Evolutionary conservation across 2,329 filamentous ascomycete genomes (phyloP), one percentile per base, ranked within the genome.

Genomic region (Dendrostoma leiphaemia): DNA sequence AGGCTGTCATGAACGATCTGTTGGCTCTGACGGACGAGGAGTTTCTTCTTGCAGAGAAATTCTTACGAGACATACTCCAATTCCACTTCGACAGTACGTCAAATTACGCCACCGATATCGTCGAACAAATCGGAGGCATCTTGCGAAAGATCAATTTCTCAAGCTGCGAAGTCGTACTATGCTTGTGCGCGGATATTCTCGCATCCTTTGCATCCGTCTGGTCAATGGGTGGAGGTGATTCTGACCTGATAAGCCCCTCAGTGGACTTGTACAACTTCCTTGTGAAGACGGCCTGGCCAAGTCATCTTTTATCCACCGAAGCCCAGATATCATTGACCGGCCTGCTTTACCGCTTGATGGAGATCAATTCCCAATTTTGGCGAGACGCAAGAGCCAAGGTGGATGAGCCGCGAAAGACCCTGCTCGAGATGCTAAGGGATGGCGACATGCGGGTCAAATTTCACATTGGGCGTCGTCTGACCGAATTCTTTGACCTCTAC

Each of bases 251-350:
- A n/a, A 80, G 82, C 3, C 77, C 81, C 37, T 89, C 87, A 3
- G 81, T 84, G 19, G 87, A 95, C 57, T 73, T 97, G 19, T 97
- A 97, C 68, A 73, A 81, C 41, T 90, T 91, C 74, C 87, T 94
- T 60, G 80, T 91, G 44, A 82, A 83, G 51, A 78, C 78, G 17
- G 82, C 85, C 28, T 71, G 96, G 24, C 78, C 81, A 6, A 86
- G 82, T 41, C 85, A 85, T 41, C 79, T 88, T 34, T 79, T 91
- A 45, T 95, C 93, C 0, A 73, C 85, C 2, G 79, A 76, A 53
- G 82, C 88, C 1, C 86, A 92, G 59, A 82, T 85, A 49, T 76
- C 79, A 1, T 75, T 97, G 56, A 82, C 86, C 3, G 72, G 75
- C 21, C 74, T 99, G 13, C 75, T 97, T 0, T 80, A 91, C 54